Evolutionary conservation across 176 grass and related monocot species (phyloP), one percentile per base, ranked within the genome.

Genomic region (Eremochloa ophiuroides): DNA sequence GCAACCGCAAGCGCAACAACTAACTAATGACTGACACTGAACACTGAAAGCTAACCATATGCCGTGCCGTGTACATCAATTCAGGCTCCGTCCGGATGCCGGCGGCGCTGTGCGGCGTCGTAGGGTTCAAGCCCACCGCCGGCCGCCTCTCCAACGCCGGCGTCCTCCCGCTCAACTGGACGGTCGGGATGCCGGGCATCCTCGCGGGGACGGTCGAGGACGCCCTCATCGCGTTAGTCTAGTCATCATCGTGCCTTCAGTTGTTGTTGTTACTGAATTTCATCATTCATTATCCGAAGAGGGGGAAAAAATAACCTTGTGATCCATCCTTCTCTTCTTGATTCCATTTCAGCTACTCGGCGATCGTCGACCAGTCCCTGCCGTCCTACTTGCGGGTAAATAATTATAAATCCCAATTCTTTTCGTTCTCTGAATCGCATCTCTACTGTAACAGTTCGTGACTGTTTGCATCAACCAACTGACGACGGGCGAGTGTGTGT

Each of bases 171-270:
- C 69, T 99, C 67, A 99, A 99, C 70, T 99, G 97, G 97, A 99
- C 97, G 2, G 97, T 99, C 20, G 97, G 97, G 23, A 99, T 96
- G 93, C 87, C 91, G 2, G 97, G 97, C 29, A 99, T 99, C 80
- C 66, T 99, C 39, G 97, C 97, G 17, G 91, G 87, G 47, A 93
- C 97, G 4, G 93, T 99, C 46, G 97, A 99, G 82, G 97, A 99
- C 51, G 91, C 97, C 51, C 42, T 87, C 47, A 80, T 99, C 74
- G 85, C 87, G 93, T 96, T 58, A 88, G 97, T 93, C n/a, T n/a
- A n/a, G n/a, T n/a, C n/a, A n/a, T n/a, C n/a, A n/a, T n/a, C n/a
- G n/a, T n/a, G n/a, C n/a, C n/a, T 66, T 67, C 46, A 50, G 1
- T 22, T 22, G 48, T 8, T 43, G 6, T 41, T 51, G 3, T 5